A percentile compares a stretch with the other conserved stretches of the same genome.
These are phyloP conservation scores for Artomyces pyxidatus DNA, from an alignment of 768 basidiomycete genomes.

Conservation along the genomic window DNA sequence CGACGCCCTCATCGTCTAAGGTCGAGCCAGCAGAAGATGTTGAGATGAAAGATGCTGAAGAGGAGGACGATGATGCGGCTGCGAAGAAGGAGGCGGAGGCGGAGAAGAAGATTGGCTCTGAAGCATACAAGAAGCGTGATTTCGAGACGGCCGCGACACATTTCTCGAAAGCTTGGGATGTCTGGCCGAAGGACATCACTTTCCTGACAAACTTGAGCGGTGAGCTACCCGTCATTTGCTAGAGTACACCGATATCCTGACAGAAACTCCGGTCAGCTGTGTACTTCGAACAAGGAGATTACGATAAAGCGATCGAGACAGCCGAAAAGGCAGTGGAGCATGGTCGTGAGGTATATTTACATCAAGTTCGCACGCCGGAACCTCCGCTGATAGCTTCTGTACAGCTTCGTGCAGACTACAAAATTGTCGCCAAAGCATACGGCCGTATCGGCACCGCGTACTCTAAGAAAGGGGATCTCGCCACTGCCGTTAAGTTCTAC, in stretches of 20 bases:
- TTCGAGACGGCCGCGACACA: slow-evolving; percentile 69
- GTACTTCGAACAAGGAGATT: slow-evolving; percentile 91
- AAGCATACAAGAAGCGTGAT: slow-evolving; percentile 79
- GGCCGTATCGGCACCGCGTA: slow-evolving; percentile 87
- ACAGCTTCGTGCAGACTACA: slow-evolving; percentile 87
- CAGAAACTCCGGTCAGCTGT: slow-evolving; percentile 74
- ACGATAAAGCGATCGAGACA: slow-evolving; percentile 81
- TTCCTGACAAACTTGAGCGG: slow-evolving; percentile 89
- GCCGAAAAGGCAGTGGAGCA: slow-evolving; percentile 97
- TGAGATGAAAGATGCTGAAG: slow-evolving; percentile 48
- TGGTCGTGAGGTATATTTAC: slow-evolving; percentile 58
- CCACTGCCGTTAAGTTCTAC: slow-evolving; percentile 81
- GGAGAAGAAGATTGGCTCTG: slow-evolving; percentile 70
- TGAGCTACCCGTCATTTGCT: slow-evolving; percentile 31
- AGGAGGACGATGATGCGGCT: slow-evolving; percentile 60
- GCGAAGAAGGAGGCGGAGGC: slow-evolving; percentile 73
- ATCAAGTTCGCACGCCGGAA: neutral
- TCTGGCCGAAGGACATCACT: slow-evolving; percentile 88
- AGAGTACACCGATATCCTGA: too few species aligned
- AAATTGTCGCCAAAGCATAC: slow-evolving; percentile 89
- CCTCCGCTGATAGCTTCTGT: neutral
- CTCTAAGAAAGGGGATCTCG: slow-evolving; percentile 68
- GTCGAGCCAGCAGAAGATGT: slow-evolving; percentile 40
- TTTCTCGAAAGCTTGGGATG: slow-evolving; percentile 87
- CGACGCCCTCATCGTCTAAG: slow-evolving; percentile 28